These are phyloP conservation scores for Debaryomyces robertsiae DNA, from an alignment of 1,139 yeast species.

Conservation along the genomic window DNA sequence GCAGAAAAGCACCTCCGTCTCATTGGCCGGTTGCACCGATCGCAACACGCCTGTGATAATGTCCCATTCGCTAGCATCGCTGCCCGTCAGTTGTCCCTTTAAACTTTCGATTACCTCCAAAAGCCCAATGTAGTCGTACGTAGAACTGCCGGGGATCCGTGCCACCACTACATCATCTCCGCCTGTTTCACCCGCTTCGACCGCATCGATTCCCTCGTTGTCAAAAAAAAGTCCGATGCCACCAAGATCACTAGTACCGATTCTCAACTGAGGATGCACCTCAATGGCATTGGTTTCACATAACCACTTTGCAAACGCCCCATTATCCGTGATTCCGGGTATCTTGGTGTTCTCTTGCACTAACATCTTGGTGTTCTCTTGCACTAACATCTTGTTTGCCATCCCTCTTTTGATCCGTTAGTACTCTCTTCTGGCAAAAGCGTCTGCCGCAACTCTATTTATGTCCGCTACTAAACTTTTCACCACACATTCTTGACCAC, in stretches of 20 bases:
- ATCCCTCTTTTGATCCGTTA: not conserved
- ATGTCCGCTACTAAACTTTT: too few relatives aligned
- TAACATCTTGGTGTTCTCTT: slow-evolving; percentile 3
- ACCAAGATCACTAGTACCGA: slow-evolving; percentile 31
- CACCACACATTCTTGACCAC: too few relatives aligned
- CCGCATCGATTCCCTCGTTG: slow-evolving; percentile 9
- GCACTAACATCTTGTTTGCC: slow-evolving; percentile 4
- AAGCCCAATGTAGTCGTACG: slow-evolving; percentile 33
- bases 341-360: slow-evolving; percentile 9
- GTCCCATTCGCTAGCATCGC: slow-evolving; percentile 20
- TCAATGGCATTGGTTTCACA: slow-evolving; percentile 4
- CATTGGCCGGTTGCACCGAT: slow-evolving; percentile 26
- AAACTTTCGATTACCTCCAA: slow-evolving; percentile 28
- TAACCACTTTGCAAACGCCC: slow-evolving; percentile 14
- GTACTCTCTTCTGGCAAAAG: too few relatives aligned
- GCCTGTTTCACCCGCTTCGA: not conserved
- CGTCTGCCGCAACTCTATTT: slow-evolving; percentile 1
- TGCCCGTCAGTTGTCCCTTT: slow-evolving; percentile 16
- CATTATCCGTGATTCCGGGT: slow-evolving; percentile 19
- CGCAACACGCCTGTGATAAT: slow-evolving; percentile 27
- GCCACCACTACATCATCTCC: slow-evolving; percentile 25
- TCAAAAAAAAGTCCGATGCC: slow-evolving; percentile 37
- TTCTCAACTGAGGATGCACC: slow-evolving; percentile 19
- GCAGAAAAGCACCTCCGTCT: slow-evolving; percentile 34
- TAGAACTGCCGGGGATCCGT: slow-evolving; percentile 34